Conservation (phyloP, 2,329 filamentous ascomycete species). For the Talaromyces amestolkiae region DNA sequence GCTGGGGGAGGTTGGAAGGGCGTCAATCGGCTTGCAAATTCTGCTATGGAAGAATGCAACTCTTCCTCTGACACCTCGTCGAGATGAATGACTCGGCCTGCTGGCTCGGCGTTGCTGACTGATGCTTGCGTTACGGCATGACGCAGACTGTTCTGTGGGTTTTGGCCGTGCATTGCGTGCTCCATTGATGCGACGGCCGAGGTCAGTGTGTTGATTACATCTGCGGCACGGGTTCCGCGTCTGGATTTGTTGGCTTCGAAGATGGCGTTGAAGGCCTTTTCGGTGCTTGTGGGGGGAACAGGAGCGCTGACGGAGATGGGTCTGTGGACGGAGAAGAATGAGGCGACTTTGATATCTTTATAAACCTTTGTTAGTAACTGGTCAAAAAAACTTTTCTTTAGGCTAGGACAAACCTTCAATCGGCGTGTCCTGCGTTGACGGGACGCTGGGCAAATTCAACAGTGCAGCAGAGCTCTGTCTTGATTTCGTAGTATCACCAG, state of each 20-base stretch:
- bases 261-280: constrained; percentile 78
- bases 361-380: constrained; percentile 46
- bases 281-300: constrained; percentile 68
- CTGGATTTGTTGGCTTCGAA: constrained; percentile 62
- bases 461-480: constrained; percentile 37
- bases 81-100: constrained; percentile 32
- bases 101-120: constrained; percentile 22
- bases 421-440: constrained; percentile 49
- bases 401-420: constrained; percentile 42
- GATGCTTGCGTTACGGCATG: constrained; percentile 30
- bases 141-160: constrained; percentile 29
- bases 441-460: constrained; percentile 48
- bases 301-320: constrained; percentile 85
- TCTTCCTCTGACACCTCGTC: constrained; percentile 55
- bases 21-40: constrained; percentile 67
- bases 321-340: constrained; percentile 93
- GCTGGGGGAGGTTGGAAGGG: constrained; percentile 84
- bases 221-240: constrained; percentile 46
- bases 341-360: constrained; percentile 70
- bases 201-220: constrained; percentile 65
- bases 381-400: not conserved
- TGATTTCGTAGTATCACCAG: constrained; percentile 31
- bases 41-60: constrained; percentile 65
- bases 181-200: constrained; percentile 48
- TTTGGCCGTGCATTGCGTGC: constrained; percentile 35